Evolutionary conservation across 208 protist genomes (phyloP).

Genomic region (Blastocrithidia nonstop): DNA sequence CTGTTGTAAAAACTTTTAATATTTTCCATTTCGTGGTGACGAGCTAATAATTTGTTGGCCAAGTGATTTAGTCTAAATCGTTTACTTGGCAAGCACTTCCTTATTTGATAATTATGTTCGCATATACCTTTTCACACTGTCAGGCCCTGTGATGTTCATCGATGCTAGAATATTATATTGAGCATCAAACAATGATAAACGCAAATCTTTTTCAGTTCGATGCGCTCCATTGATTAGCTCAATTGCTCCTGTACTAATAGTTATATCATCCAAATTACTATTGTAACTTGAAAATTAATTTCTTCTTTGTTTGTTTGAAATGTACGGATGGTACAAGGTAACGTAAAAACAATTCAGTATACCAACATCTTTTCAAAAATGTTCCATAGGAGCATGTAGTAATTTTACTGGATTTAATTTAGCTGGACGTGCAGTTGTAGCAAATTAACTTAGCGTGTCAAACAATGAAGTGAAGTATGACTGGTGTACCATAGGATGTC

Average conservation of each 20-base stretch:
- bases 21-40: no score
- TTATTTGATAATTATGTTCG: background rate
- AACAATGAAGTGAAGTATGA: conserved; percentile 70
- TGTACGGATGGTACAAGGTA: conserved; percentile 12
- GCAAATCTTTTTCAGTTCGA: conserved; percentile 41
- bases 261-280: background rate
- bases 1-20: no score
- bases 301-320: background rate
- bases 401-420: conserved; percentile 22
- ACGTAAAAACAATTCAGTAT: conserved; percentile 56
- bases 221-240: conserved; percentile 40
- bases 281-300: background rate
- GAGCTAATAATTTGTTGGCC: no score
- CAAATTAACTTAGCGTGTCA: conserved; percentile 62
- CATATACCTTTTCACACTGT: background rate
- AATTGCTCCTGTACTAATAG: conserved; percentile 35
- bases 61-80: no score
- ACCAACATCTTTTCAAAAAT: conserved; percentile 63
- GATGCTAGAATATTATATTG: conserved; percentile 26
- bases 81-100: no score
- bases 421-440: conserved; percentile 39
- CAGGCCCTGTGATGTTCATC: conserved; percentile 49
- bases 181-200: conserved; percentile 45
- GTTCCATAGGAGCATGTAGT: conserved; percentile 23
- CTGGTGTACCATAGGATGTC: conserved; percentile 16